A percentile compares a stretch with the other conserved stretches of the same genome.
Conservation (phyloP, 129 eudicot species). For the Flaveria robusta region DNA sequence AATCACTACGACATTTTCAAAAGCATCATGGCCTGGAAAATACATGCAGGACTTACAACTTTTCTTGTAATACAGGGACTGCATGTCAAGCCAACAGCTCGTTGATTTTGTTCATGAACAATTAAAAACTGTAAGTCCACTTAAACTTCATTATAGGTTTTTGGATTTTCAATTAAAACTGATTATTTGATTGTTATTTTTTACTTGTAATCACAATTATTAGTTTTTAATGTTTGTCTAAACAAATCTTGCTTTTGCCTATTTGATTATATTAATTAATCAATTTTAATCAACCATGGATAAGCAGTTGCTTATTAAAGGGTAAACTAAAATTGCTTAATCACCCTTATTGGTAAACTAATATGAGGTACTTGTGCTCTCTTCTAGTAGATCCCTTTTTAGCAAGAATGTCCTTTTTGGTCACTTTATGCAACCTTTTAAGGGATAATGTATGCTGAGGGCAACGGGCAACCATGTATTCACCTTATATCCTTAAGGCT, state of each 20-base stretch:
- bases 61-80: constrained; percentile 57
- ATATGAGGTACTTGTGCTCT: background rate
- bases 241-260: constrained; percentile 6
- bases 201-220: background rate
- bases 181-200: background rate
- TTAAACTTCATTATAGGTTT: background rate
- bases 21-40: background rate
- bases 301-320: background rate
- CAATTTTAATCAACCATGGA: background rate
- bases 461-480: background rate
- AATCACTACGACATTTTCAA: background rate
- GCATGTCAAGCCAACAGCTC: constrained; percentile 88
- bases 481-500: background rate
- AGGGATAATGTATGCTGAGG: too few relatives aligned
- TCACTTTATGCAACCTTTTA: too few relatives aligned
- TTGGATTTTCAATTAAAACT: background rate
- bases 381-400: background rate
- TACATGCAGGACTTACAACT: constrained; percentile 7
- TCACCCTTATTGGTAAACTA: background rate
- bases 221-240: background rate
- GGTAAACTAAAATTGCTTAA: background rate
- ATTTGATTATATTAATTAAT: background rate
- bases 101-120: constrained; percentile 78
- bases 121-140: constrained; percentile 56
- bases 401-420: background rate